Conservation (phyloP, 805 yeast genomes). For the Schizosaccharomyces lindneri region DNA sequence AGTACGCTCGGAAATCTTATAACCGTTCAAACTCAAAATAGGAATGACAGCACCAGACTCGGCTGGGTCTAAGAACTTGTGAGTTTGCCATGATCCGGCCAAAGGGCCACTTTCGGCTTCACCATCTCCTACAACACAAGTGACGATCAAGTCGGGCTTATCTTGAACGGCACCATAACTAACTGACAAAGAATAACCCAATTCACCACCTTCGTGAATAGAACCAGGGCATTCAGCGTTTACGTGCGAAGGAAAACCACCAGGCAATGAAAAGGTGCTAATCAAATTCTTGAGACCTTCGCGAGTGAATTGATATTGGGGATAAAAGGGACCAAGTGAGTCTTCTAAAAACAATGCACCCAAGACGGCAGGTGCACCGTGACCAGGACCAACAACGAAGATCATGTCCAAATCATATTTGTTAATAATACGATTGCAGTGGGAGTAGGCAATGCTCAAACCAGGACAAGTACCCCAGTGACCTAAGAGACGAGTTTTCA, state of each 20-base stretch:
- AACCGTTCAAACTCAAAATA: slow-evolving; percentile 9
- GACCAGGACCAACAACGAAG: slow-evolving; percentile 9
- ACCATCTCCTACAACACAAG: slow-evolving; percentile 8
- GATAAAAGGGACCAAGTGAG: slow-evolving; percentile 6
- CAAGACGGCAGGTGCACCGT: slow-evolving; percentile 9
- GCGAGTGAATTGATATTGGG: slow-evolving; percentile 6
- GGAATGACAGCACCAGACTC: slow-evolving; percentile 10
- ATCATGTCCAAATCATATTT: slow-evolving; percentile 7
- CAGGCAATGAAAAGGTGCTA: slow-evolving; percentile 8
- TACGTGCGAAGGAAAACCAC: slow-evolving; percentile 9
- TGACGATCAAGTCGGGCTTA: slow-evolving; percentile 7
- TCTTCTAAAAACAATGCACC: slow-evolving; percentile 9
- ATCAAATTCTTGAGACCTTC: slow-evolving; percentile 6
- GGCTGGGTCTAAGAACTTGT: slow-evolving; percentile 8
- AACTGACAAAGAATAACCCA: slow-evolving; percentile 10
- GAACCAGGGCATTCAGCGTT: slow-evolving; percentile 9
- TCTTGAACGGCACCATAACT: slow-evolving; percentile 9
- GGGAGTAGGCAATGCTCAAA: slow-evolving; percentile 8
- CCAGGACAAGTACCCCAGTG: slow-evolving; percentile 10
- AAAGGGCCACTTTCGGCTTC: slow-evolving; percentile 10
- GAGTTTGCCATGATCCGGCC: slow-evolving; percentile 9
- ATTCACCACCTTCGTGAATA: slow-evolving; percentile 10
- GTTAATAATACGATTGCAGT: slow-evolving; percentile 7
- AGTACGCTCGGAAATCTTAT: slow-evolving; percentile 9
- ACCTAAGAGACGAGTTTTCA: slow-evolving; percentile 9